Evolutionary conservation across 306 rosid genomes (phyloP).

Genomic region (Citrullus colocynthis): DNA sequence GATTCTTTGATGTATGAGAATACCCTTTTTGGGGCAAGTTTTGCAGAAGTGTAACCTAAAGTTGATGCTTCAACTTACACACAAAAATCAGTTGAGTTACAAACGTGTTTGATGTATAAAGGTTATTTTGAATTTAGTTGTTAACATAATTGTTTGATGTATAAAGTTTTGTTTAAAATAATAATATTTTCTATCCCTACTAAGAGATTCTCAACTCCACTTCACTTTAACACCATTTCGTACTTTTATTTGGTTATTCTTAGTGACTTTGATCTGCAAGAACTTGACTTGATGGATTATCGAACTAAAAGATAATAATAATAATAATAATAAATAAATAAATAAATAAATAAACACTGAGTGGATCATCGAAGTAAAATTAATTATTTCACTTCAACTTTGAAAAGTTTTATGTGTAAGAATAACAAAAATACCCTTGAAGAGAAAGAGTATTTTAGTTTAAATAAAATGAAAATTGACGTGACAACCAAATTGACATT

Average conservation of each 20-base stretch:
- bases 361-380: too few species aligned
- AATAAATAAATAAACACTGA: too few species aligned
- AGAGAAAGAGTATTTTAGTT: too few species aligned
- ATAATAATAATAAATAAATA: too few species aligned
- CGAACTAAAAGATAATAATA: too few species aligned
- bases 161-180: not conserved
- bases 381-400: too few species aligned
- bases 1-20: not conserved
- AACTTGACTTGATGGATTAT: not conserved
- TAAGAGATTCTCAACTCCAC: not conserved
- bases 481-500: too few species aligned
- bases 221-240: not conserved
- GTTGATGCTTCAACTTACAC: not conserved
- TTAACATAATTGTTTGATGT: not conserved
- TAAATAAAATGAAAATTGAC: too few species aligned
- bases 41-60: not conserved
- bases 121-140: too few species aligned
- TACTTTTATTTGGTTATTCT: too few species aligned
- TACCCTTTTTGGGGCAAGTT: not conserved
- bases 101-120: not conserved
- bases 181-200: not conserved
- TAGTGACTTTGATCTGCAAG: not conserved
- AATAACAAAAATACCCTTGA: too few species aligned
- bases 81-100: not conserved
- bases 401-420: too few species aligned